Evolutionary conservation across 1,284 basidiomycete genomes (phyloP), one percentile per base, ranked within the genome.

Genomic region (Chalciporus sp.): DNA sequence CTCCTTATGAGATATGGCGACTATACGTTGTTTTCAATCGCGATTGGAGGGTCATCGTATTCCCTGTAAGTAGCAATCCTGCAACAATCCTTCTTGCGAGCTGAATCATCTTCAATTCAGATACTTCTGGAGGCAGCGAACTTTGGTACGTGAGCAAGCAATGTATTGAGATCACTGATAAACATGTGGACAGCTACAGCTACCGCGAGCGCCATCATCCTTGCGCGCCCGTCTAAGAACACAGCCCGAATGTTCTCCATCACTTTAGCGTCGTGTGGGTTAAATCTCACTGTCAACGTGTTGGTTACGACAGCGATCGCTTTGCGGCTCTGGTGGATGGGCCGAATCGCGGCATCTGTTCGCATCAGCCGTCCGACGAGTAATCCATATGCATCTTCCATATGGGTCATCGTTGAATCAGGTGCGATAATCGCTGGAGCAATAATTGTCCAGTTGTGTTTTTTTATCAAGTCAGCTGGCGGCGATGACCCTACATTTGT

Each of bases 341-440:
- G 39, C 16, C 48, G 37, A 2, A 35, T 6, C n/a, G n/a, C 23
- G 1, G 41, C 48, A 4, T 41, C 48, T 20, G 41, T 55, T 29
- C 43, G 40, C 8, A 45, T 6, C 10, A 19, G 14, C 9, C 14
- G 12, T 27, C n/a, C n/a, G n/a, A n/a, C n/a, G n/a, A n/a, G n/a
- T n/a, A 57, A 51, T 45, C 44, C 51, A 48, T 40, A 37, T n/a
- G 11, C 16, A 7, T 35, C 33, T 37, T 42, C 53, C 2, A 45
- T 57, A 27, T 48, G 33, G 8, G n/a, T 51, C 10, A 19, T 56
- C 12, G 2, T 56, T 11, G 54, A 58, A 39, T 58, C 58, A 1
- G 51, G 52, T 5, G 40, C 40, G 23, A 39, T 58, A 0, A 19
- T 23, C 4, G 11, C 26, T 7, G 12, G 26, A 11, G 10, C 9